Evolutionary conservation across 805 yeast genomes (phyloP).

Genomic region (Spathaspora passalidarum): DNA sequence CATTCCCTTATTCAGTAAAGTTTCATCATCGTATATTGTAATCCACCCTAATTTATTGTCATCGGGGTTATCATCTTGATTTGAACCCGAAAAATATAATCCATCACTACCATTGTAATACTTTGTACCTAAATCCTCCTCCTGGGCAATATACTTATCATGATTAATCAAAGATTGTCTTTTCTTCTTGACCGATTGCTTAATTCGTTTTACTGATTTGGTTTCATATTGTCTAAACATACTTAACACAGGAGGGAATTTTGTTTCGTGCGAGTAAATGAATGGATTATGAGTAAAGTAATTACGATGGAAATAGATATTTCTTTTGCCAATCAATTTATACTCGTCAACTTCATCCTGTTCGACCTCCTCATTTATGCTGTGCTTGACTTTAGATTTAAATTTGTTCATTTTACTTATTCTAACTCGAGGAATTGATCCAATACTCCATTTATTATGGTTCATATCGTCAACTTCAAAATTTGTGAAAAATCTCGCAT

Average conservation of each 20-base stretch:
- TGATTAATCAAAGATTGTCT: conserved; percentile 4
- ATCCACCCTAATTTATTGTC: conserved; percentile 64
- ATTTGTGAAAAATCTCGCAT: conserved; percentile 14
- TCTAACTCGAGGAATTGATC: conserved; percentile 45
- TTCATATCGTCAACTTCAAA: conserved; percentile 27
- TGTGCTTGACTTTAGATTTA: conserved; percentile 15
- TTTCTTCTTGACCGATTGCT: conserved; percentile 29
- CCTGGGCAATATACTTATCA: conserved; percentile 6
- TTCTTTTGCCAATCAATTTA: conserved; percentile 30
- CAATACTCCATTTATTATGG: conserved; percentile 34
- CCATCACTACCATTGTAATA: conserved; percentile 57
- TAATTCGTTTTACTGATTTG: conserved; percentile 34
- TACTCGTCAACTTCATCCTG: conserved; percentile 9
- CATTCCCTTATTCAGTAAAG: conserved; percentile 37
- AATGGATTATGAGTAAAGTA: conserved; percentile 22
- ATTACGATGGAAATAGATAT: conserved; percentile 37
- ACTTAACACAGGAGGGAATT: conserved; percentile 30
- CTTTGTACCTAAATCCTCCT: conserved; percentile 12
- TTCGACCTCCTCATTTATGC: neutral
- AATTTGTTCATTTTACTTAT: conserved; percentile 22
- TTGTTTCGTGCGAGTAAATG: conserved; percentile 1
- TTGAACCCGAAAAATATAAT: conserved; percentile 37
- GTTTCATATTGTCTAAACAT: conserved; percentile 41
- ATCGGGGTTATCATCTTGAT: conserved; percentile 61
- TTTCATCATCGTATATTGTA: conserved; percentile 50